Base-by-base conservation (phyloP, 495 filamentous ascomycete genomes). In the Daldinia decipiens region DNA sequence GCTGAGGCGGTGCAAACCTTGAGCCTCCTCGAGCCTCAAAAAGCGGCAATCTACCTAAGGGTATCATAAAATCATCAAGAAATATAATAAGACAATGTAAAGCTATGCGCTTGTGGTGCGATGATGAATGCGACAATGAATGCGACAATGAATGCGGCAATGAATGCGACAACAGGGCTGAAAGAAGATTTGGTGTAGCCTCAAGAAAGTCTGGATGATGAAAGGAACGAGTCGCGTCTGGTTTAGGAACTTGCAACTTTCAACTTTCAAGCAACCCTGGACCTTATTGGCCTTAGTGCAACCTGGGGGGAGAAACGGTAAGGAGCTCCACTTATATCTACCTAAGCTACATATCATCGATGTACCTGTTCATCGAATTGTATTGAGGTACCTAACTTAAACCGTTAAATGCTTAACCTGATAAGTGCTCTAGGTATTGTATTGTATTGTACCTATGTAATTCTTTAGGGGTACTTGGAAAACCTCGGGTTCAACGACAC, bases 1-100 rank as follows among this genome's bases (percentile, higher is more conserved):
- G 51, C 43, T 58, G 59, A 59, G 57, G 68, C 43, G 38, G 31
- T 55, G 51, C 38, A 38, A 59, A 64, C 57, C 57, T 36, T 38
- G 55, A 64, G 64, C 64, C 64, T 57, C 45, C 55, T 40, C 56
- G 53, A 71, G 43, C 51, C 40, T 59, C 38, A 29, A 59, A 29
- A 54, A 50, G 58, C 26, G 56, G 57, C 54, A 60, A 72, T 60
- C 47, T 56, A 36, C 32, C 32, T 34, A 12, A 60, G 69, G 59
- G 64, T 67, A 67, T 72, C 69, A 67, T 62, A 31, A 59, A 50
- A 17, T n/a, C 29, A 47, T 59, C 51, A 65, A 67, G 57, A 72
- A 64, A 72, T 68, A 55, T 55, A 68, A 55, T 50, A 72, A 64
- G 38, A 51, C 45, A 43, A 52, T 7, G 60, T 12, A 39, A 59